Evolutionary conservation across 2,329 filamentous ascomycete genomes (phyloP).

Genomic region (Sporothrix brasiliensis): DNA sequence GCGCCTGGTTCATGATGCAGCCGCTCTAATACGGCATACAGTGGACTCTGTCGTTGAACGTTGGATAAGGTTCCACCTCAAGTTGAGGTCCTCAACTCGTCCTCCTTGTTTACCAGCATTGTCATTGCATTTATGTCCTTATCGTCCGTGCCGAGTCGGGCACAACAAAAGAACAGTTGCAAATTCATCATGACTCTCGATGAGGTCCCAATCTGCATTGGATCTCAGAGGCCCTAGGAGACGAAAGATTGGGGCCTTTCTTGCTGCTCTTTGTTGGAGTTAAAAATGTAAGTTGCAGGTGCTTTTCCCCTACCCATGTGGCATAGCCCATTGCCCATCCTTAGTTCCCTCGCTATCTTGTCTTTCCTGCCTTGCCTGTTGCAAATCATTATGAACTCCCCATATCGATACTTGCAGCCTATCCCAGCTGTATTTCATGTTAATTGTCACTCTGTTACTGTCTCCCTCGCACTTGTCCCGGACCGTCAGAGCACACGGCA

Average conservation of each 20-base stretch:
- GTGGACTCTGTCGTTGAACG: constrained; percentile 14
- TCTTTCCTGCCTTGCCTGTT: constrained; percentile 8
- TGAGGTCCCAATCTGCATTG: background rate
- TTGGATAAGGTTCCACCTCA: constrained; percentile 27
- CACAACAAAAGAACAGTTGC: background rate
- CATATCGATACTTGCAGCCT: constrained; percentile 16
- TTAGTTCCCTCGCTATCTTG: constrained; percentile 14
- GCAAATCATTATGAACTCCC: constrained; percentile 2
- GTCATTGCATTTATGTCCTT: constrained; percentile 10
- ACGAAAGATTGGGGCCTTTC: background rate
- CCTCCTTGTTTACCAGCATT: constrained; percentile 19
- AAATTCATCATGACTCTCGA: background rate
- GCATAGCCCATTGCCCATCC: constrained; percentile 4
- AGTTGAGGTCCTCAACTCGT: constrained; percentile 19
- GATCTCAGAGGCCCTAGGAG: background rate
- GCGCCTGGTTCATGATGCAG: constrained; percentile 3
- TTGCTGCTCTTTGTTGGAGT: background rate
- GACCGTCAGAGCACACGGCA: constrained; percentile 30
- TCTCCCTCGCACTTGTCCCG: background rate
- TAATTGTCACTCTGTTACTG: background rate
- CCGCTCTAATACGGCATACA: constrained; percentile 21
- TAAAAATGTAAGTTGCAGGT: constrained; percentile 24
- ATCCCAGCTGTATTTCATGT: background rate
- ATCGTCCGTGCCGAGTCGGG: background rate
- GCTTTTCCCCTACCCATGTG: constrained; percentile 3